Conservation (phyloP, 2,329 filamentous ascomycete species). For the Cucurbitaria berberidis region DNA sequence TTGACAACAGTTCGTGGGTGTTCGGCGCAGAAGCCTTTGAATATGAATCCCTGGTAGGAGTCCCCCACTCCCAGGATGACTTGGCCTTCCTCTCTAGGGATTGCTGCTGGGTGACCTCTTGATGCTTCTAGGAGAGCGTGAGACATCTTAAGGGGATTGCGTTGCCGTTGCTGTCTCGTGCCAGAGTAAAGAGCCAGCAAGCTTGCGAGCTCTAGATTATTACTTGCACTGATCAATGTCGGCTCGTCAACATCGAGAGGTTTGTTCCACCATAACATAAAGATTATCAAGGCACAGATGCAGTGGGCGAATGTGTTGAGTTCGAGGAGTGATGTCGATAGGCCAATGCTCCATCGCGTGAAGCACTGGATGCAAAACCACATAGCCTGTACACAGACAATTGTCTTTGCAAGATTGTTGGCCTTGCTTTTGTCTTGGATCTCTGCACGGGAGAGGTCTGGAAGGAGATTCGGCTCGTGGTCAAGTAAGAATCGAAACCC, state of each 20-base stretch:
- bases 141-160: background rate
- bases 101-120: no score
- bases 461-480: background rate
- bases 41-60: background rate
- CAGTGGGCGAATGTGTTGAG: constrained; percentile 63
- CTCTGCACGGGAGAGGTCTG: constrained; percentile 8
- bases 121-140: background rate
- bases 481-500: background rate
- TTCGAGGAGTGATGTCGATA: constrained; percentile 61
- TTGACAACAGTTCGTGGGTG: background rate
- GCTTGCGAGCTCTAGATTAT: background rate
- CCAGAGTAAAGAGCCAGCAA: background rate
- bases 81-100: background rate
- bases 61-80: background rate
- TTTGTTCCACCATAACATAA: constrained; percentile 41
- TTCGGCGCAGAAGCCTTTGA: background rate
- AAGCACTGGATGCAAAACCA: constrained; percentile 38
- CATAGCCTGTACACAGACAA: constrained; percentile 30
- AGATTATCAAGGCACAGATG: constrained; percentile 37
- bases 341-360: constrained; percentile 10
- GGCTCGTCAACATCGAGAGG: constrained; percentile 26
- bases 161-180: background rate
- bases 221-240: background rate
- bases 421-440: constrained; percentile 29
- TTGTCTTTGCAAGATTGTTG: constrained; percentile 22